phyloP scores from a whole-genome alignment of 352 stramenopile genomes.

The Pythium aphanidermatum region DNA sequence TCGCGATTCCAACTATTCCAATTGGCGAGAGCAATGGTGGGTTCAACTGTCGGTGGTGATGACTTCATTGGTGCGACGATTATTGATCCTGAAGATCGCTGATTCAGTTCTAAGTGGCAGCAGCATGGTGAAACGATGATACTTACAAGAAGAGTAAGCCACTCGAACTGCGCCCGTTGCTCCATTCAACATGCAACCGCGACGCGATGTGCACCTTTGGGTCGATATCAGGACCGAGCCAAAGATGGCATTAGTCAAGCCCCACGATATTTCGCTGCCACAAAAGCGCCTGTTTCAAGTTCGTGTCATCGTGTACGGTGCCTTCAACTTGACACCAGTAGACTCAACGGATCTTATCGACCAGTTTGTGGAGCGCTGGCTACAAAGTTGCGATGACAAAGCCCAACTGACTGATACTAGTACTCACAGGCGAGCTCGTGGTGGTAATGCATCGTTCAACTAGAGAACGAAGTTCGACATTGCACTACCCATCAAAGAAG shows the following conservation, averaged over 20 bases:
- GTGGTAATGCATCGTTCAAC: conserved; percentile 87
- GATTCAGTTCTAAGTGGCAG: no score
- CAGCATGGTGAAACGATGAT: no score
- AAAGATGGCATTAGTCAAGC: conserved; percentile 62
- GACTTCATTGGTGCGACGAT: no score
- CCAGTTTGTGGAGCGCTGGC: conserved; percentile 86
- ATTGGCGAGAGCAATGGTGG: no score
- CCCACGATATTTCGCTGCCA: conserved; percentile 79
- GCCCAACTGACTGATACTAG: conserved; percentile 85
- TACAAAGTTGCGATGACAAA: conserved; percentile 71
- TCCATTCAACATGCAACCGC: no score
- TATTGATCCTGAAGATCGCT: no score
- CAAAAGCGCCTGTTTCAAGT: conserved; percentile 78
- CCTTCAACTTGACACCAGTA: conserved; percentile 78
- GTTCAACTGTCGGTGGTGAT: no score
- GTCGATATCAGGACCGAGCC: conserved; percentile 83
- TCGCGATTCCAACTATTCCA: no score
- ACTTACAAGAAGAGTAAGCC: no score
- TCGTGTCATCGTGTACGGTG: no score
- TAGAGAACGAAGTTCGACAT: conserved; percentile 91
- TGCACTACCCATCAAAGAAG: conserved; percentile 62
- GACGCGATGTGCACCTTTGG: no score
- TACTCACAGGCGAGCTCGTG: conserved; percentile 86
- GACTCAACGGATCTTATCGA: conserved; percentile 87
- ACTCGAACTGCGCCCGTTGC: no score